Conservation (phyloP, 352 stramenopile species). For the Halophytophthora batemanensis region DNA sequence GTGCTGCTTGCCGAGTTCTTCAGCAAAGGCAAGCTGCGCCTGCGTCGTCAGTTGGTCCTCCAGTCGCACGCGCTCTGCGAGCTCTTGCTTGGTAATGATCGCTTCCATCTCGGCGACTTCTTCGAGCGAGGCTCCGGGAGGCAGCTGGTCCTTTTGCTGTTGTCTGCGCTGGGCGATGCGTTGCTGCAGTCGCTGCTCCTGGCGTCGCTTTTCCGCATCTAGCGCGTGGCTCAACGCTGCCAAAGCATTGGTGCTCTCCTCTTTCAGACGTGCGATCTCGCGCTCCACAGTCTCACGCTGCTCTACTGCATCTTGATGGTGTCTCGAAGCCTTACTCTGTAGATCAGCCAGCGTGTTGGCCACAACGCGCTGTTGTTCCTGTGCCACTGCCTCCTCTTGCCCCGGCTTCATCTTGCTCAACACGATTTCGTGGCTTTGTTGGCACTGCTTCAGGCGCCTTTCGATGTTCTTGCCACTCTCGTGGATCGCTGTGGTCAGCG, state of each 20-base stretch:
- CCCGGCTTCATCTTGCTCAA: constrained; percentile 14
- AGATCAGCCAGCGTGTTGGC: constrained; percentile 9
- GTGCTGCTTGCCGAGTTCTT: constrained; percentile 19
- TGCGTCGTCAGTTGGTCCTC: constrained; percentile 26
- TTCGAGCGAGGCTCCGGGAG: constrained; percentile 8
- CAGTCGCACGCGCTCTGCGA: constrained; percentile 14
- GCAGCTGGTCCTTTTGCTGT: constrained; percentile 18
- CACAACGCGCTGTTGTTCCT: constrained; percentile 3
- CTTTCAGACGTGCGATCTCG: constrained; percentile 18
- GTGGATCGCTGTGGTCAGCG: constrained; percentile 10
- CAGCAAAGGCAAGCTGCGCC: constrained; percentile 14
- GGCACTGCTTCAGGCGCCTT: constrained; percentile 12
- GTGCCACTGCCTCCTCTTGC: neutral
- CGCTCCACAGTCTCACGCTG: constrained; percentile 8
- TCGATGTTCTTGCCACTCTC: constrained; percentile 18
- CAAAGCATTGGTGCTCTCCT: constrained; percentile 17
- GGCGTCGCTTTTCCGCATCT: constrained; percentile 21
- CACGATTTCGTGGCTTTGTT: constrained; percentile 18
- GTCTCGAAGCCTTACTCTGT: constrained; percentile 9
- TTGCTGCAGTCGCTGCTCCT: constrained; percentile 25
- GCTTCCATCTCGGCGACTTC: constrained; percentile 18
- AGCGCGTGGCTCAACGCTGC: constrained; percentile 9
- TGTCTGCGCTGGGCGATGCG: constrained; percentile 21
- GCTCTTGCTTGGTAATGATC: constrained; percentile 21
- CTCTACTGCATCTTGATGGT: constrained; percentile 1